Evolutionary conservation across 441 rosid genomes (phyloP), one percentile per base, ranked within the genome.

Genomic region (Raphanus hybrid): DNA sequence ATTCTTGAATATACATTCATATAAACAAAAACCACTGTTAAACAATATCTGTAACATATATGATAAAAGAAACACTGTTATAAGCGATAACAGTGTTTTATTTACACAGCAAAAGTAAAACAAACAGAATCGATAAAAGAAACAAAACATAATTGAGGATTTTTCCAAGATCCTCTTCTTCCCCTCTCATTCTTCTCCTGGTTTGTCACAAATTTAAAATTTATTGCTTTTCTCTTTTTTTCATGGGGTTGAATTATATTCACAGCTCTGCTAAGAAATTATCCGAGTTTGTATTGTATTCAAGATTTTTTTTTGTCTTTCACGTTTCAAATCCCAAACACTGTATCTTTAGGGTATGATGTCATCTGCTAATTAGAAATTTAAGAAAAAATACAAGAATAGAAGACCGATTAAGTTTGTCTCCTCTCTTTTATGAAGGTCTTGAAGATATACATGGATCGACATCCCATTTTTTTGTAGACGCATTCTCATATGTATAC

Each of bases 81-180:
- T 18, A 18, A 18, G 0, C 18, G 18, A 18, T 18, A 18, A 18
- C 18, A 18, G 18, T 18, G 18, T 18, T 18, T 18, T 18, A 18
- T 18, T 18, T 18, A 18, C 18, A 18, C 18, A 18, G 18, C 18
- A 43, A 10, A 43, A 3, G 50, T 43, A 43, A 43, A 45, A 45
- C 78, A 39, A 39, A 39, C 10, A 73, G 73, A 43, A 65, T 39
- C 45, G 55, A 71, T 20, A 52, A 58, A 50, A 14, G 20, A 73
- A 73, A 66, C 75, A 45, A 54, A 75, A 39, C 67, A 48, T 34
- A 74, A 65, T 67, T 69, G 67, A 83, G 81, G 83, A 77, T 73
- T 78, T 71, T 79, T 61, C 70, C 50, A 75, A 54, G 35, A 71
- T 71, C 80, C 73, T 78, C 84, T 80, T 85, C 84, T 81, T 77